Conservation (phyloP, 1,284 basidiomycete species). For the Uromyces viciae-fabae region DNA sequence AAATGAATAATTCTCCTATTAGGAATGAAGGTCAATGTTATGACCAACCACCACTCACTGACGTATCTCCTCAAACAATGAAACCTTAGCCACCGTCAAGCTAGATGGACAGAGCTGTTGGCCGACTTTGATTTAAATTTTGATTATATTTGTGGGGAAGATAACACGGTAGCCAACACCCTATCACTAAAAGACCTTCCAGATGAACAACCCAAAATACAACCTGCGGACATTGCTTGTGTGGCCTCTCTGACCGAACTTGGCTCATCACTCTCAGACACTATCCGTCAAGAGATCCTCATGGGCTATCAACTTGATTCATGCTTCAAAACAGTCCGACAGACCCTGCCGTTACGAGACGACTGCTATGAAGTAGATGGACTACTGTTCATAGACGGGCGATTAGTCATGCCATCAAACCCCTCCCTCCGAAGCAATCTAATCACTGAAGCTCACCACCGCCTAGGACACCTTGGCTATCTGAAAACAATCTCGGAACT, state of each 20-base stretch:
- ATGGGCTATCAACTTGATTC: background rate
- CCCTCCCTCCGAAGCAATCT: background rate
- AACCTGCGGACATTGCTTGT: too few relatives aligned
- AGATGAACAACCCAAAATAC: too few relatives aligned
- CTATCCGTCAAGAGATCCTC: too few relatives aligned
- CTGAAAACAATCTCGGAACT: background rate
- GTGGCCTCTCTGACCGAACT: too few relatives aligned
- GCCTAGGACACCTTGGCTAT: background rate
- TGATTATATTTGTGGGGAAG: background rate
- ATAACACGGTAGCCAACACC: slow-evolving; percentile 2
- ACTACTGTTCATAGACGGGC: background rate
- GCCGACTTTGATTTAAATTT: background rate
- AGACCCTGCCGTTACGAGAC: background rate
- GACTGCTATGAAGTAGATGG: background rate
- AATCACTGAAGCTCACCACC: background rate
- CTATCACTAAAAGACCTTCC: background rate
- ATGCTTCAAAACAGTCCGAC: background rate
- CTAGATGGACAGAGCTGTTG: background rate
- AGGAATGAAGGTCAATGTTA: background rate
- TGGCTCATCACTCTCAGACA: too few relatives aligned
- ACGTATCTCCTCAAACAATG: slow-evolving; percentile 50
- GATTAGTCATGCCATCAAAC: background rate
- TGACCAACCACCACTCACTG: slow-evolving; percentile 8
- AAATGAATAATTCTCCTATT: slow-evolving; percentile 9
- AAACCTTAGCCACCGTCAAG: slow-evolving; percentile 49